phyloP scores from a whole-genome alignment of 176 grass and related monocot species.

The Bonia amplexicaulis region DNA sequence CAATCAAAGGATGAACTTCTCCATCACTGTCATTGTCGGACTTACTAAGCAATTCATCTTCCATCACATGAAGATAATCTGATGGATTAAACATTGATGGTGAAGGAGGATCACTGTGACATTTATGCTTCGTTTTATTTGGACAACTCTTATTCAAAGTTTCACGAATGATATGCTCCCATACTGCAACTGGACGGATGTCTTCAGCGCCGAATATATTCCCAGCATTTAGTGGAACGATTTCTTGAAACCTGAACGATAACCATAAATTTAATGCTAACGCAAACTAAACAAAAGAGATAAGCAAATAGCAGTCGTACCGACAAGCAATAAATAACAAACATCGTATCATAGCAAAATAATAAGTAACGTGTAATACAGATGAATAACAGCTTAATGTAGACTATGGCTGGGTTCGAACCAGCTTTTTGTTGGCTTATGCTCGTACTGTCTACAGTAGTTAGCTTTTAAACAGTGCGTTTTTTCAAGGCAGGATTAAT shows the following conservation, averaged over 20 bases:
- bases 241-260: slow-evolving; percentile 84
- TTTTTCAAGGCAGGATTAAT: no score
- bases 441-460: no score
- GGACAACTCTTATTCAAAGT: slow-evolving; percentile 83
- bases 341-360: background rate
- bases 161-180: slow-evolving; percentile 80
- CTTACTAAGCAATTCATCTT: slow-evolving; percentile 56
- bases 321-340: background rate
- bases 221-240: slow-evolving; percentile 95
- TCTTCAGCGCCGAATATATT: slow-evolving; percentile 98
- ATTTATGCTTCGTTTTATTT: slow-evolving; percentile 80
- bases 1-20: slow-evolving; percentile 53
- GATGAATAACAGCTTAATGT: background rate
- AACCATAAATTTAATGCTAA: background rate
- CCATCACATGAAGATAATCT: slow-evolving; percentile 62
- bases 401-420: background rate
- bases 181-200: slow-evolving; percentile 60
- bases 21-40: slow-evolving; percentile 69
- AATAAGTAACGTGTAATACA: background rate
- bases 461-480: no score
- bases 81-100: slow-evolving; percentile 83
- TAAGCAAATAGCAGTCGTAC: background rate
- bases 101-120: slow-evolving; percentile 80
- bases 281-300: background rate
- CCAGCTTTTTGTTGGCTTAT: no score